These are phyloP conservation scores for Sisymbrium altissimum DNA, from an alignment of 345 rosid genomes.

Conservation along the genomic window DNA sequence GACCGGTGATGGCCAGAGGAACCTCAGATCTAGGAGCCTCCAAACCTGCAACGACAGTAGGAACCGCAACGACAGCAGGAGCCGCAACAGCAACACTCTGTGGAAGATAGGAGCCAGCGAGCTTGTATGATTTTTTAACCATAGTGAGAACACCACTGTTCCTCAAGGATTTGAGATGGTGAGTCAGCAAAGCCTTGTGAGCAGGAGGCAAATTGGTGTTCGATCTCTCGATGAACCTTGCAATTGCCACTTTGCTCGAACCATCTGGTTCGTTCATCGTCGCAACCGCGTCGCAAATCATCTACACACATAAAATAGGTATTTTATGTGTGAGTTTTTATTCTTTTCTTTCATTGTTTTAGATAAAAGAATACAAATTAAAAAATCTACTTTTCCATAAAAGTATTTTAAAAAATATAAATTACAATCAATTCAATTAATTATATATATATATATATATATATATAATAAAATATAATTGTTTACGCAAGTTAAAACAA, in stretches of 20 bases:
- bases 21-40: slow-evolving; percentile 27
- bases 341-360: too few species aligned
- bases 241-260: slow-evolving; percentile 76
- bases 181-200: slow-evolving; percentile 55
- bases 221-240: slow-evolving; percentile 53
- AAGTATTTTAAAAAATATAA: too few species aligned
- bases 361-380: too few species aligned
- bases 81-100: slow-evolving; percentile 10
- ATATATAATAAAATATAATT: too few species aligned
- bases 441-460: too few species aligned
- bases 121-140: slow-evolving; percentile 63
- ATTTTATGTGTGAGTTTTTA: neutral
- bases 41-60: too few species aligned
- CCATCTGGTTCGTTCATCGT: slow-evolving; percentile 68
- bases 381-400: too few species aligned
- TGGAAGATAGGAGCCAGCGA: slow-evolving; percentile 30
- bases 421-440: too few species aligned
- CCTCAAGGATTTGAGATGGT: slow-evolving; percentile 58
- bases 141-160: slow-evolving; percentile 47
- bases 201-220: slow-evolving; percentile 46
- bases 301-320: slow-evolving; percentile 31
- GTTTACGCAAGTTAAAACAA: too few species aligned
- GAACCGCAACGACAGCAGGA: neutral
- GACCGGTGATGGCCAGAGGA: neutral
- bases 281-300: slow-evolving; percentile 68